Base-by-base conservation (phyloP, 306 rosid genomes). In the Gynostemma pentaphyllum region DNA sequence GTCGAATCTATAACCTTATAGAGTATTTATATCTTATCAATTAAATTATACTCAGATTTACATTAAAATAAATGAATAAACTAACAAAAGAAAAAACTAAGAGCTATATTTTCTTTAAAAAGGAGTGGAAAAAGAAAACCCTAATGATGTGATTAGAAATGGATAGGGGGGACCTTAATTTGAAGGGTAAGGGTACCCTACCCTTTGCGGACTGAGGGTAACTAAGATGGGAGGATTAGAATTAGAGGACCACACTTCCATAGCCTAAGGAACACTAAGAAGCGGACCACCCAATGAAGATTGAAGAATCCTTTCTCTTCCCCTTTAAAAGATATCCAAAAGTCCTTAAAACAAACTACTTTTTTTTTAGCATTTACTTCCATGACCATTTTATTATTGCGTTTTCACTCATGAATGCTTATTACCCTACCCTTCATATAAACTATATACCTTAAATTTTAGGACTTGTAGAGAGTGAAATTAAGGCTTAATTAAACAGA, bases 241-340 rank as follows among this genome's bases (percentile, higher is more conserved):
- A 23, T 52, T 24, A 12, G 11, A 73, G 81, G 89, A 82, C 96
- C 91, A 80, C 77, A 55, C 42, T 75, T 75, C 90, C 81, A 80
- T 61, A 65, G 76, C 66, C 70, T 61, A 80, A 73, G 95, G 87
- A 79, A 69, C 82, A 60, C 26, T 16, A 65, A 69, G 68, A 67
- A 62, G 67, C 18, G 57, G 70, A 57, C 36, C 68, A 62, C 52
- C 41, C 23, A 4, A 41, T 15, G 34, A 55, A 16, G 4, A 45
- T 45, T 60, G 10, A 7, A 26, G 37, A 52, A 27, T 52, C 56
- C 18, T 2, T 51, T 52, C 21, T 52, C 16, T n/a, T n/a, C 7
- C 21, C 4, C 57, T 26, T 24, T 32, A 32, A 24, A 50, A 52
- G 29, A 18, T 45, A 57, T 32, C n/a, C 32, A 18, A 30, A 5